These are phyloP conservation scores for Veloboletus limbatus DNA, from an alignment of 1,284 basidiomycete species.

Conservation along the genomic window DNA sequence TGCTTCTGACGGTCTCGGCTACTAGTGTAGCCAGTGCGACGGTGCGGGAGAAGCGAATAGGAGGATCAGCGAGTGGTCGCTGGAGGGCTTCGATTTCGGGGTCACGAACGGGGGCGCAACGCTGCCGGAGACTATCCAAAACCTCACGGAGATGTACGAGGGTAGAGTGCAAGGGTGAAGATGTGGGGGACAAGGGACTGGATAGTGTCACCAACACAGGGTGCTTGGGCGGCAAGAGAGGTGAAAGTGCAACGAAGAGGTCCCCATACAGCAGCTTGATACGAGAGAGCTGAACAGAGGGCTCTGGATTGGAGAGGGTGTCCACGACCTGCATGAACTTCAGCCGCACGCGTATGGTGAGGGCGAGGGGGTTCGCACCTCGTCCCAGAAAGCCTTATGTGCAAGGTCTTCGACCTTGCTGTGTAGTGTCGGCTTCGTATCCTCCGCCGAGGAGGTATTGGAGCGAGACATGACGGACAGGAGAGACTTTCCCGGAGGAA, in stretches of 20 bases:
- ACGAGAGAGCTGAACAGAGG: constrained; percentile 47
- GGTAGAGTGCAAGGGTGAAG: constrained; percentile 59
- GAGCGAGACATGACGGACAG: constrained; percentile 55
- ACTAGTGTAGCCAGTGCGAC: constrained; percentile 40
- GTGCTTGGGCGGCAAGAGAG: constrained; percentile 53
- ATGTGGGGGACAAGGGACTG: constrained; percentile 59
- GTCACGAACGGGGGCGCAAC: constrained; percentile 68
- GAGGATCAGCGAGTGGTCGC: constrained; percentile 38
- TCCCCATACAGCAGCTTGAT: constrained; percentile 54
- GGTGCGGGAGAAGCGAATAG: constrained; percentile 16
- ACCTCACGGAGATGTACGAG: constrained; percentile 50
- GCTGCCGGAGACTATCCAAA: constrained; percentile 46
- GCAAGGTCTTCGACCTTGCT: constrained; percentile 53
- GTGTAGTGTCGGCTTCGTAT: constrained; percentile 37
- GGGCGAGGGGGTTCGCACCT: constrained; percentile 42
- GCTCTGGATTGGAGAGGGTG: constrained; percentile 42
- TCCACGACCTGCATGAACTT: constrained; percentile 38
- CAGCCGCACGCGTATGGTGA: constrained; percentile 12
- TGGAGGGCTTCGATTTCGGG: constrained; percentile 46
- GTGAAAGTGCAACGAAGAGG: constrained; percentile 45
- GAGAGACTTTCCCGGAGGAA: constrained; percentile 69
- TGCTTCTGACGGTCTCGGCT: constrained; percentile 43
- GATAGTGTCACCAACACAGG: constrained; percentile 48
- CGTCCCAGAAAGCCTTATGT: constrained; percentile 68
- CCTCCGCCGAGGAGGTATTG: constrained; percentile 26